These are phyloP conservation scores for Rhynchosporium graminicola DNA, from an alignment of 2,329 filamentous ascomycete genomes.

Conservation along the genomic window DNA sequence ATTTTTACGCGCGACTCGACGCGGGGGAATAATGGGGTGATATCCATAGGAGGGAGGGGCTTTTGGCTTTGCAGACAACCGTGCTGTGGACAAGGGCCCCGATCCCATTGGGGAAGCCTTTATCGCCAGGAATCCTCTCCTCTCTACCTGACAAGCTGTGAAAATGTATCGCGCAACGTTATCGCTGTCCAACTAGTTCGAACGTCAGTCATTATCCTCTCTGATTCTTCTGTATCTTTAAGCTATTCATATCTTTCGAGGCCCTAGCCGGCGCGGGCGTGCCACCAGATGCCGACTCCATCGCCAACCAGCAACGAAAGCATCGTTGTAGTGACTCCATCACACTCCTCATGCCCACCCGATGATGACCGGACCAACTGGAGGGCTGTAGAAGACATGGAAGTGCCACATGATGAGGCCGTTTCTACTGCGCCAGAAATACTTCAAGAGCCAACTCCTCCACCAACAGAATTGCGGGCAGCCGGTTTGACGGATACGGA, in stretches of 20 bases:
- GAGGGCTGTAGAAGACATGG: slow-evolving; percentile 42
- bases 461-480: slow-evolving; percentile 33
- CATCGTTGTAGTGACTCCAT: slow-evolving; percentile 32
- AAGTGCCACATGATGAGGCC: slow-evolving; percentile 36
- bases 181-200: slow-evolving; percentile 35
- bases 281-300: slow-evolving; percentile 42
- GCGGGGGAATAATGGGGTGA: slow-evolving; percentile 16
- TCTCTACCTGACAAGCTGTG: slow-evolving; percentile 21
- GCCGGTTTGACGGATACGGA: slow-evolving; percentile 40
- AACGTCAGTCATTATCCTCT: slow-evolving; percentile 27
- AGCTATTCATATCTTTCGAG: slow-evolving; percentile 27
- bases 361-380: slow-evolving; percentile 43
- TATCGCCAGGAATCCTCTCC: not conserved
- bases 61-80: slow-evolving; percentile 17
- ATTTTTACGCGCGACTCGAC: slow-evolving; percentile 14
- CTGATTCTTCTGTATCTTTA: slow-evolving; percentile 38
- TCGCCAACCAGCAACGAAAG: slow-evolving; percentile 38
- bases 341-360: slow-evolving; percentile 47
- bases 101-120: slow-evolving; percentile 25
- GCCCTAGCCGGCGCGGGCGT: slow-evolving; percentile 37
- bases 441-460: slow-evolving; percentile 37
- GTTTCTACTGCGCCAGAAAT: slow-evolving; percentile 35
- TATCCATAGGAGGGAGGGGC: not conserved
- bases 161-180: slow-evolving; percentile 28
- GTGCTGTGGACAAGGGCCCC: not conserved